These are phyloP conservation scores for Hypoxylon rubiginosum DNA, from an alignment of 2,329 filamentous ascomycete species.

Conservation along the genomic window DNA sequence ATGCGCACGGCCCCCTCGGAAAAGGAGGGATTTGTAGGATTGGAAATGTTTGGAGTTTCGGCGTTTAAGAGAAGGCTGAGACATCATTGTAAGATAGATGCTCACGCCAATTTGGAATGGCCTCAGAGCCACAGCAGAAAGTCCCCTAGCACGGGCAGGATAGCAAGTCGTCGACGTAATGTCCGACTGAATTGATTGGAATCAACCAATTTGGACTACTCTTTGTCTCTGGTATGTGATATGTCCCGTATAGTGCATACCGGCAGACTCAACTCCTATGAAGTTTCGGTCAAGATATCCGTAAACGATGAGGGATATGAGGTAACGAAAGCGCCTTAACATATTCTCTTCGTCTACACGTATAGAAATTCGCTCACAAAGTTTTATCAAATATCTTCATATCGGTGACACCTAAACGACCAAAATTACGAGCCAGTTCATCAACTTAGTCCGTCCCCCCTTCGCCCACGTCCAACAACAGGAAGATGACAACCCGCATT, in stretches of 20 bases:
- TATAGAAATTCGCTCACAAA: no score
- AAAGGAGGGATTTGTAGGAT: constrained; percentile 1
- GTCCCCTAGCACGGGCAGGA: constrained; percentile 14
- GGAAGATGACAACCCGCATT: no score
- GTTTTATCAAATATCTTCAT: no score
- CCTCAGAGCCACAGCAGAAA: constrained; percentile 12
- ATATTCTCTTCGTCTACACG: no score
- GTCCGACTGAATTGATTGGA: constrained; percentile 11
- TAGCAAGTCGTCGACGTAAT: constrained; percentile 22
- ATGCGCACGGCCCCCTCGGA: not conserved
- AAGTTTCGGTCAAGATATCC: no score
- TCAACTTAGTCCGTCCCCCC: no score
- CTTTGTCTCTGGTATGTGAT: constrained; percentile 2
- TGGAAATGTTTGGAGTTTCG: constrained; percentile 11
- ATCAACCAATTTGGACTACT: not conserved
- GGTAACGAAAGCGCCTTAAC: no score
- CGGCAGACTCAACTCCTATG: no score
- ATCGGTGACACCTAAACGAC: no score
- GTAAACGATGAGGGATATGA: no score
- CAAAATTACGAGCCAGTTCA: no score
- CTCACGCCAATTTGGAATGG: not conserved
- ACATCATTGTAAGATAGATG: constrained; percentile 12
- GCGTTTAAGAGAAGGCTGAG: constrained; percentile 1
- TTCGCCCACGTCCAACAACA: no score
- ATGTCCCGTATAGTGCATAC: not conserved